Evolutionary conservation across 2,329 filamentous ascomycete species (phyloP).

Genomic region (Aspergillus sp.): DNA sequence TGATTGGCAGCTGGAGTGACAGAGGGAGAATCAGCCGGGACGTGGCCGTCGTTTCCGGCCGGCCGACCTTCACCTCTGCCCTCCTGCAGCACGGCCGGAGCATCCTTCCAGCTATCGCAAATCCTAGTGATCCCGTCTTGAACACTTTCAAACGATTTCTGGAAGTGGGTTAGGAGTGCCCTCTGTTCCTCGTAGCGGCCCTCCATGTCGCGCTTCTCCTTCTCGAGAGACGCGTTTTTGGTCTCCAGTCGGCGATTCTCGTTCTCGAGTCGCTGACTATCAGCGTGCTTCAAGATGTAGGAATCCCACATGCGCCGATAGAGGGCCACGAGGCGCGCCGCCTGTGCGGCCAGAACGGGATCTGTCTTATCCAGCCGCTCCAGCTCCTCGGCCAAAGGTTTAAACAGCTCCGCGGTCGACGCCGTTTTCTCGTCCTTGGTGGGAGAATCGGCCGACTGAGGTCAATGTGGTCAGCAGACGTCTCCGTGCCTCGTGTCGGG

Average conservation of each 20-base stretch:
- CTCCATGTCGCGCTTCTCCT: not conserved
- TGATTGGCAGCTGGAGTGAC: too few species aligned
- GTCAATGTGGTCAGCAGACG: not conserved
- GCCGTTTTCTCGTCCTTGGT: not conserved
- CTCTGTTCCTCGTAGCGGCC: too few species aligned
- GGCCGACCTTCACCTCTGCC: too few species aligned
- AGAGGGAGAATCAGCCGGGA: too few species aligned
- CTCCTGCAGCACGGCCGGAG: too few species aligned
- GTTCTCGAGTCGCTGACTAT: slow-evolving; percentile 3
- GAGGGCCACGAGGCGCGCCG: slow-evolving; percentile 8
- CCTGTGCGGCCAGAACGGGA: slow-evolving; percentile 11
- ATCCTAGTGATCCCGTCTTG: too few species aligned
- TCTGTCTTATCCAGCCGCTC: slow-evolving; percentile 8
- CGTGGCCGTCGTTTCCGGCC: too few species aligned
- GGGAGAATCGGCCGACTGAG: not conserved
- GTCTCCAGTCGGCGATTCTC: slow-evolving; percentile 1
- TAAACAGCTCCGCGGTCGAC: slow-evolving; percentile 1
- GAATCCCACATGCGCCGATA: slow-evolving; percentile 10
- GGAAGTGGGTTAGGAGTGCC: too few species aligned
- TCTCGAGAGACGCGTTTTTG: not conserved
- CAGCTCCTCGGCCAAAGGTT: slow-evolving; percentile 4
- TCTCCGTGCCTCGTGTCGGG: not conserved
- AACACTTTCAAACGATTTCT: too few species aligned
- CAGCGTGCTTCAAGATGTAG: not conserved
- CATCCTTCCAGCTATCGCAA: too few species aligned